Evolutionary conservation across 345 rosid species (phyloP), one percentile per base, ranked within the genome.

Genomic region (Eucalyptus pauciflora): DNA sequence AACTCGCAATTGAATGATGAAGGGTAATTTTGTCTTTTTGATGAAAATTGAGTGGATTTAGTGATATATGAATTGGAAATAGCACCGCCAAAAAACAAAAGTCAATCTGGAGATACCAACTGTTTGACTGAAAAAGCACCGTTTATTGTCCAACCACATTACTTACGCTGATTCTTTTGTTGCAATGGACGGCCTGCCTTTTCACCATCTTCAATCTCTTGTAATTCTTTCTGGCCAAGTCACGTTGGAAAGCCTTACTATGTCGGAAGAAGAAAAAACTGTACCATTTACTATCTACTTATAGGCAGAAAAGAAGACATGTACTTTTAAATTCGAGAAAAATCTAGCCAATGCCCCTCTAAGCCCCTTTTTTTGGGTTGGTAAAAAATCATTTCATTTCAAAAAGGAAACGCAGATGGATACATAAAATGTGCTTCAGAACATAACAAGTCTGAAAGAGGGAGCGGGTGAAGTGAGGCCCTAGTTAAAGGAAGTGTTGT

Each of bases 11-110:
- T 52, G 25, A 52, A 52, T 52, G 10, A 52, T 52, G 50, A 52
- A 0, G 58, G 58, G 25, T 0, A 52, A 20, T 52, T 52, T 52
- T 52, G 58, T 52, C 58, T 3, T 51, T 51, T 52, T 52, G 58
- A 52, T 52, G 58, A 52, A 52, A 8, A 20, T 52, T 52, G 0
- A 20, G 58, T 20, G 58, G 25, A 52, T 52, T 52, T 52, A 52
- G 58, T 52, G 25, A 52, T 0, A 52, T 52, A 52, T 0, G 25
- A 52, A 52, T 0, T 52, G 58, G 58, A 52, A 20, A 1, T 52
- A 52, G 58, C 25, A 0, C 58, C 0, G 10, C 58, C 25, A 7
- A 52, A 52, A 52, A 52, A 52, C 56, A 62, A 62, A 29, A 29
- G 71, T 62, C 33, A 58, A 58, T 58, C n/a, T 13, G 33, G 71